Base-by-base conservation (phyloP, 331 rosid genomes). In the Quercus tomentella region DNA sequence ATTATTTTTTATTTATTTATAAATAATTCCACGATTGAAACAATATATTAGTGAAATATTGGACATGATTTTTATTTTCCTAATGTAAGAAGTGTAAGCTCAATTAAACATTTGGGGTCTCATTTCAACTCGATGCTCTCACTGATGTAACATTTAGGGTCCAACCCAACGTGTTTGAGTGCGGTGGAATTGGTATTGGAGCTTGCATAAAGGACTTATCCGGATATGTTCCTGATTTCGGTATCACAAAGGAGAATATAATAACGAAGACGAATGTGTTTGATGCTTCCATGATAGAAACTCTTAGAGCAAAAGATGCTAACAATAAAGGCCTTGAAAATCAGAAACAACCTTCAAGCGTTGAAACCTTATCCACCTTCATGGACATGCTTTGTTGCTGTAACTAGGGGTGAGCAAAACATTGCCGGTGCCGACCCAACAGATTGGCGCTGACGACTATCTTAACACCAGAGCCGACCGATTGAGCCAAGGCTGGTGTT, bases 101-200 rank as follows among this genome's bases (percentile, higher is more conserved):
- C 3, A 8, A 2, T 41, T 8, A 41, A 41, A 41, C 45, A 37
- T 37, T 37, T 37, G 43, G 43, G 43, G 26, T 88, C 49, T 93
- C 93, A 4, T 89, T 86, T 56, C 82, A 82, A 56, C 52, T 90
- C 0, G 83, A 90, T 1, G 61, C 82, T 4, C 70, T 87, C 58
- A 54, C 81, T 10, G 80, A 88, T 2, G 12, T 81, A 35, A 37
- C 67, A 4, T 84, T 90, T 28, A 89, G 94, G 0, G 87, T 88
- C 68, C 93, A 92, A 35, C 52, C 89, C 22, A 90, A 84, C 14
- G 79, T 83, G 7, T 92, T 92, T 15, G 77, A 80, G 0, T 83
- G 88, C 49, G 92, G 91, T 10, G 91, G 92, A 0, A 72, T 90
- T 7, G 93, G 87, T 0, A 20, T 87, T 3, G 89, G 87, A 6